Conservation (phyloP, 768 basidiomycete genomes). For the Galerina marginata region DNA sequence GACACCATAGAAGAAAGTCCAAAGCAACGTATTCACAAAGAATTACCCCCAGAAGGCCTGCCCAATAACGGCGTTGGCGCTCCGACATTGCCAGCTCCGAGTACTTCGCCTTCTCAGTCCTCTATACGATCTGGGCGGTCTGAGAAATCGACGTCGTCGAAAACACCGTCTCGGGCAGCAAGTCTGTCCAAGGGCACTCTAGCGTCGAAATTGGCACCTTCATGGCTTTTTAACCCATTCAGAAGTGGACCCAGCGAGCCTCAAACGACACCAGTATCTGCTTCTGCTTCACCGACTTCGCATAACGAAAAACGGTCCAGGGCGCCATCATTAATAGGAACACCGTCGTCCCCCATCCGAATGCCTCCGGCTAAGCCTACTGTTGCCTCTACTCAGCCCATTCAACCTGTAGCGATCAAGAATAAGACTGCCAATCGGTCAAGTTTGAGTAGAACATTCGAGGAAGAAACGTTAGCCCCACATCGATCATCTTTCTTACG, state of each 20-base stretch:
- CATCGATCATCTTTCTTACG: slow-evolving; percentile 53
- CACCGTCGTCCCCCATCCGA: slow-evolving; percentile 36
- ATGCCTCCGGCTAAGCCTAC: slow-evolving; percentile 42
- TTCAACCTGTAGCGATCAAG: slow-evolving; percentile 52
- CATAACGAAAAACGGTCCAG: slow-evolving; percentile 18
- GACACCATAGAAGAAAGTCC: slow-evolving; percentile 78
- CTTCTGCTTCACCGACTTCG: slow-evolving; percentile 42
- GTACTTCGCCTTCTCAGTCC: slow-evolving; percentile 68
- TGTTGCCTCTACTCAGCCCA: slow-evolving; percentile 37
- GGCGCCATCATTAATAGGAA: slow-evolving; percentile 9
- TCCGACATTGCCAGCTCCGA: slow-evolving; percentile 40
- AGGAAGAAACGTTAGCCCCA: slow-evolving; percentile 58
- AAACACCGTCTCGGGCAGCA: slow-evolving; percentile 23
- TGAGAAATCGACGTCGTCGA: slow-evolving; percentile 52
- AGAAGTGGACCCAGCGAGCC: slow-evolving; percentile 67
- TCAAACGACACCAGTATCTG: slow-evolving; percentile 61
- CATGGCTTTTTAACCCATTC: slow-evolving; percentile 85
- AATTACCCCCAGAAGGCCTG: slow-evolving; percentile 55
- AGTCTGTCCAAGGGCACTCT: slow-evolving; percentile 41
- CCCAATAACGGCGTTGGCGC: slow-evolving; percentile 19
- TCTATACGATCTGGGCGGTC: slow-evolving; percentile 67
- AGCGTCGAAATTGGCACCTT: slow-evolving; percentile 67
- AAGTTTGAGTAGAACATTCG: slow-evolving; percentile 55
- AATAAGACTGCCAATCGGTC: slow-evolving; percentile 43
- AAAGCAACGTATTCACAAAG: slow-evolving; percentile 44